These are phyloP conservation scores for Neurospora sp. DNA, from an alignment of 2,329 filamentous ascomycete genomes.

Conservation along the genomic window DNA sequence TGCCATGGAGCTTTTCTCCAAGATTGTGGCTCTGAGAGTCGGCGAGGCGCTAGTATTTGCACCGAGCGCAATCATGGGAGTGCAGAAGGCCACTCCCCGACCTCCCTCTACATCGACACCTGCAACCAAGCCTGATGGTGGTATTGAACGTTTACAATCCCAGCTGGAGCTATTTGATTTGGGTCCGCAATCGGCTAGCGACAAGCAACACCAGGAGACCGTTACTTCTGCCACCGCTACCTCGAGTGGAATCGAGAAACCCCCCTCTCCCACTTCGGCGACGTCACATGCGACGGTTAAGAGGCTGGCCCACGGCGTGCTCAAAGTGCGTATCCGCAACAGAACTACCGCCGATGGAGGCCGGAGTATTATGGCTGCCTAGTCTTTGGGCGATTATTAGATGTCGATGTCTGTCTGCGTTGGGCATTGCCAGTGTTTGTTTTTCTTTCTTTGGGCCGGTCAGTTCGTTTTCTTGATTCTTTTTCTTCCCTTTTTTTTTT, in stretches of 20 bases:
- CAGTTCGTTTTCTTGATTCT: not conserved
- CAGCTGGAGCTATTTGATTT: not conserved
- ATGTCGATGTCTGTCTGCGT: not conserved
- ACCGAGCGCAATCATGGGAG: conserved; percentile 29
- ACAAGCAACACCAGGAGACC: not conserved
- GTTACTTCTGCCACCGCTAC: not conserved
- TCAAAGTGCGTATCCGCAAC: conserved; percentile 30
- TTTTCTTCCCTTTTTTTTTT: not conserved
- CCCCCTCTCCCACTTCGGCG: not conserved
- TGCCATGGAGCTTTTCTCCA: conserved; percentile 26
- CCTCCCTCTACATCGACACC: not conserved
- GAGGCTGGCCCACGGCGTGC: conserved; percentile 27
- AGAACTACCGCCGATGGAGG: conserved; percentile 36
- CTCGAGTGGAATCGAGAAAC: not conserved
- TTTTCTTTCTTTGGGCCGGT: not conserved
- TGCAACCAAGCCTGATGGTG: not conserved
- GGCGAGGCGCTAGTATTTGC: conserved; percentile 39
- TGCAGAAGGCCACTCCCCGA: conserved; percentile 14
- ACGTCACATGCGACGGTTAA: conserved; percentile 8
- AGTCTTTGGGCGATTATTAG: not conserved
- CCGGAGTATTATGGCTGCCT: conserved; percentile 32
- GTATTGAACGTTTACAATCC: not conserved
- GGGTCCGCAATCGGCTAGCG: not conserved
- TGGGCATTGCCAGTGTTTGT: not conserved
- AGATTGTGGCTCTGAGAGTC: conserved; percentile 31